Evolutionary conservation across 805 yeast genomes (phyloP), one percentile per base, ranked within the genome.

Genomic region (Wickerhamiella parazyma): DNA sequence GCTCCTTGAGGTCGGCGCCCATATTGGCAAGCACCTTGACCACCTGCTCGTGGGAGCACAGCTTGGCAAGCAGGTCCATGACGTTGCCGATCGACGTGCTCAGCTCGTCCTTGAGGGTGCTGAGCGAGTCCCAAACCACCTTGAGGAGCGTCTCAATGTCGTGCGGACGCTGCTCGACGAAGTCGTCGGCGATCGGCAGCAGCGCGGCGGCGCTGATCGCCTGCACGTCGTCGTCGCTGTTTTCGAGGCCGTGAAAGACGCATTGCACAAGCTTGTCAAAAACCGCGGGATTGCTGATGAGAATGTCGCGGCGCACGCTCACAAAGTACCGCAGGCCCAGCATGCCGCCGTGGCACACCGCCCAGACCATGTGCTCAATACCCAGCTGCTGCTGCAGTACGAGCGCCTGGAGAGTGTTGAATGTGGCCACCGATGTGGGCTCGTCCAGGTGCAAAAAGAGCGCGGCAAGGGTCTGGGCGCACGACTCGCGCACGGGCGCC

Each of bases 311-410:
- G 53, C 94, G 71, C 3, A 89, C 85, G 47, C 94, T 80, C 9
- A 89, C 98, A 52, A 91, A 78, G 61, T 91, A 91, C 42, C 94
- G 69, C 42, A 91, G 67, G 0, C 97, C 98, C 10, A 91, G 71
- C 78, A 91, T 77, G 39, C 97, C 99, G 52, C 97, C 98, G 66
- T 91, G 98, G 47, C 91, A 82, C 2, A 95, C 97, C 58, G 93
- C 96, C 98, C 98, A 91, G 44, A 86, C 72, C 3, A 80, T 75
- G 14, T 64, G 56, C 36, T 70, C 65, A 10, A 67, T 60, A 1
- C 66, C 75, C 18, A 73, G 46, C 33, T 58, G 56, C 7, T 49
- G 53, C 46, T 89, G 96, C 38, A 80, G 61, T 1, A 87, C 85
- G 41, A 91, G 64, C 35, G 73, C 70, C 41, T 76, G 72, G 46